Base-by-base conservation (phyloP, 129 eudicot genomes). In the Helichrysum umbraculigerum region DNA sequence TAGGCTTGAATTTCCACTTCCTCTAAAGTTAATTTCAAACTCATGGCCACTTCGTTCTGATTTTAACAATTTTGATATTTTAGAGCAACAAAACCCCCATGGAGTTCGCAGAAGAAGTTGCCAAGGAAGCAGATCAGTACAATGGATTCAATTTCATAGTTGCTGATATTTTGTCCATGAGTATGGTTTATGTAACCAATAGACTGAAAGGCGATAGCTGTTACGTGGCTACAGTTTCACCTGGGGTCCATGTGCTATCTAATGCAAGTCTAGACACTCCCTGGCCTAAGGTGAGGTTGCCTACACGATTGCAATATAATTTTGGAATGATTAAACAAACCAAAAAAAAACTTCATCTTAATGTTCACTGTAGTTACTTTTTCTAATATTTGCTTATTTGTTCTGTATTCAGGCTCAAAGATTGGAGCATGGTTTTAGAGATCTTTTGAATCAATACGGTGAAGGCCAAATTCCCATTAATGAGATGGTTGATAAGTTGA, bases 131-230 rank as follows among this genome's bases (percentile, higher is more conserved):
- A 14, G 81, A 85, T 60, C 64, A 74, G 6, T 93, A 81, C 70
- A 85, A 93, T 44, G 98, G 98, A 33, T 90, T 90, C 72, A 93
- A 93, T 84, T 80, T 93, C 61, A 72, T 93, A 68, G 16, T 85
- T 57, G 97, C 91, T 37, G 98, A 93, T 87, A 62, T 88, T 81
- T 33, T 75, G 42, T 82, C 92, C 30, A 88, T 82, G 89, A 77
- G 42, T 75, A 93, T 93, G 98, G 82, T 93, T 58, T 90, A 93
- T 81, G 86, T 88, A 39, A 93, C 96, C 74, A 93, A 90, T 75
- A 82, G 98, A 73, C 88, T 86, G 7, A 82, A 82, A 70, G 84
- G 70, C 30, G 83, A 66, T 7, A 81, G 51, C 57, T 20, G 72
- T 6, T 78, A 76, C 52, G 47, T 83, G 3, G 52, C 79, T 22